Conservation (phyloP, 495 filamentous ascomycete species). For the Stereocaulon alpinum region DNA sequence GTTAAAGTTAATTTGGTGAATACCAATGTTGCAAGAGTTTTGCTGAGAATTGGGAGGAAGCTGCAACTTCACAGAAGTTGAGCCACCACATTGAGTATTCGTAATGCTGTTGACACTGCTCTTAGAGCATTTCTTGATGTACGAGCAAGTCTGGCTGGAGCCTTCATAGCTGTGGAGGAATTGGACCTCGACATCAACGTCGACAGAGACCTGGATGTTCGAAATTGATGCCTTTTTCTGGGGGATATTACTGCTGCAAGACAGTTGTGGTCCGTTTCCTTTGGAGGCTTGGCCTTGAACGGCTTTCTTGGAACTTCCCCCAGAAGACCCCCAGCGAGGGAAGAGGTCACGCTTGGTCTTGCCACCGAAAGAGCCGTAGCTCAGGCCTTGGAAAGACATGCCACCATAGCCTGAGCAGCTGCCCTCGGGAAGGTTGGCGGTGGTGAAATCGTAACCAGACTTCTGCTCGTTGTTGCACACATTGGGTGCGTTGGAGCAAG, state of each 20-base stretch:
- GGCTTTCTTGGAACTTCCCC: not conserved
- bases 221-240: slow-evolving; percentile 62
- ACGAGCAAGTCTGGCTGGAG: slow-evolving; percentile 67
- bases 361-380: slow-evolving; percentile 34
- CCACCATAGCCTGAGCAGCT: slow-evolving; percentile 1
- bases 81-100: slow-evolving; percentile 89
- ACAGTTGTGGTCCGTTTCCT: slow-evolving; percentile 30
- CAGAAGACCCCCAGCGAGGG: slow-evolving; percentile 2
- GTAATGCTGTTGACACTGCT: slow-evolving; percentile 56
- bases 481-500: slow-evolving; percentile 57
- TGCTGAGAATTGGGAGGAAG: slow-evolving; percentile 48
- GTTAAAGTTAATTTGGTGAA: not conserved
- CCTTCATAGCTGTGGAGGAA: slow-evolving; percentile 78
- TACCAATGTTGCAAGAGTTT: slow-evolving; percentile 51
- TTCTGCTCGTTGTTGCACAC: slow-evolving; percentile 54
- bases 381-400: slow-evolving; percentile 42
- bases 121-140: slow-evolving; percentile 52
- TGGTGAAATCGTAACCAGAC: slow-evolving; percentile 58
- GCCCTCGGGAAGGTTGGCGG: not conserved
- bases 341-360: slow-evolving; percentile 29
- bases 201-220: slow-evolving; percentile 58
- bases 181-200: slow-evolving; percentile 65
- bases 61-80: slow-evolving; percentile 64
- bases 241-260: slow-evolving; percentile 45
- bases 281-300: slow-evolving; percentile 4